A percentile compares a stretch with the other conserved stretches of the same genome.
Evolutionary conservation across 805 yeast species (phyloP).

Genomic region (Kodamaea sagamina): DNA sequence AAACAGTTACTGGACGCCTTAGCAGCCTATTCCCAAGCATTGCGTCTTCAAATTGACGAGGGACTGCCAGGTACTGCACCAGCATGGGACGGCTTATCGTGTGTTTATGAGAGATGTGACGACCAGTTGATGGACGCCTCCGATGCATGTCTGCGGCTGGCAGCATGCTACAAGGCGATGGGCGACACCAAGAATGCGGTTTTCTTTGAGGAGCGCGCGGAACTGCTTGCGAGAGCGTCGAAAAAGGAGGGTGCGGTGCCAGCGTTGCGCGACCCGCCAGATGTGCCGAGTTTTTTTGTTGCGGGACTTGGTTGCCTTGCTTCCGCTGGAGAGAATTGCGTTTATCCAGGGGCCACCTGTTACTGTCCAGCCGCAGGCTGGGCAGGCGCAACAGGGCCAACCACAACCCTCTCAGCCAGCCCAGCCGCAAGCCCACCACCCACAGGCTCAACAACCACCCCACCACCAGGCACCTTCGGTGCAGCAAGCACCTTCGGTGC

Average conservation of each 20-base stretch:
- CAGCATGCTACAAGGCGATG: slow-evolving; percentile 49
- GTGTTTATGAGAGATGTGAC: slow-evolving; percentile 65
- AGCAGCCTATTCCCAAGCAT: slow-evolving; percentile 68
- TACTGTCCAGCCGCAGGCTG: slow-evolving; percentile 5
- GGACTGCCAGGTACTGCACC: slow-evolving; percentile 50
- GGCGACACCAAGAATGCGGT: slow-evolving; percentile 46
- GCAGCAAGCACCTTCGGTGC: slow-evolving; percentile 13
- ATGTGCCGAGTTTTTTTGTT: slow-evolving; percentile 46
- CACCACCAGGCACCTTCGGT: slow-evolving; percentile 10
- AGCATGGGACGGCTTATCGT: slow-evolving; percentile 66
- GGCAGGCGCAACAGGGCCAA: slow-evolving; percentile 1
- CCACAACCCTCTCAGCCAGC: slow-evolving; percentile 24
- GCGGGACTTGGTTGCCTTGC: slow-evolving; percentile 45
- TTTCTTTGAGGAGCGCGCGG: slow-evolving; percentile 47
- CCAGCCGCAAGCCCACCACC: slow-evolving; percentile 32
- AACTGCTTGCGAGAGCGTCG: slow-evolving; percentile 43
- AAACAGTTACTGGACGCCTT: slow-evolving; percentile 66
- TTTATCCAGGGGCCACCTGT: slow-evolving; percentile 28
- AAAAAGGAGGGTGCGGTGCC: slow-evolving; percentile 49
- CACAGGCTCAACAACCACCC: slow-evolving; percentile 20
- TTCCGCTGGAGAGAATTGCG: slow-evolving; percentile 43
- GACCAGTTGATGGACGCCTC: slow-evolving; percentile 61
- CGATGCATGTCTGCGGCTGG: slow-evolving; percentile 57
- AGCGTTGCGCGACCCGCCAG: slow-evolving; percentile 46
- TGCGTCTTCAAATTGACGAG: slow-evolving; percentile 51